Conservation (phyloP, 352 stramenopile genomes). For the Phytopythium sindhum region DNA sequence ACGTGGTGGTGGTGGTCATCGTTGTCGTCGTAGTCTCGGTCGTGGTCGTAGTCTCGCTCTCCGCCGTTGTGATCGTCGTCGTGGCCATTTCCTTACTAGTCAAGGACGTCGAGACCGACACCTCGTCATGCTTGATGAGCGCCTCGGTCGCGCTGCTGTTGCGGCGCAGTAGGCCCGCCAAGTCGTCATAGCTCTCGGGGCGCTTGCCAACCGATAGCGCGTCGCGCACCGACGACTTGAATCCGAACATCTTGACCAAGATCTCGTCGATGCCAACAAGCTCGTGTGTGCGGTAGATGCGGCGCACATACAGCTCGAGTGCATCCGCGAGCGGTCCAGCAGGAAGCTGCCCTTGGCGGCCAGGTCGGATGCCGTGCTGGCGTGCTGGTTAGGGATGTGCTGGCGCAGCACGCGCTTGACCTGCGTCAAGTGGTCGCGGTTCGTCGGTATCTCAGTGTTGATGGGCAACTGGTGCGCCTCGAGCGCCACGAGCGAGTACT, state of each 20-base stretch:
- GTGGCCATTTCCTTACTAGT: constrained; percentile 1
- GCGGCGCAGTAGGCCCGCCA: constrained; percentile 64
- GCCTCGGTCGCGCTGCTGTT: constrained; percentile 45
- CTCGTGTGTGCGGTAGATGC: constrained; percentile 86
- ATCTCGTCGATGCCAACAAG: constrained; percentile 79
- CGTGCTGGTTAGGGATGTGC: constrained; percentile 46
- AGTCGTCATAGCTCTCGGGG: constrained; percentile 81
- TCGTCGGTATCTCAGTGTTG: constrained; percentile 95
- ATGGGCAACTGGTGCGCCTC: constrained; percentile 95
- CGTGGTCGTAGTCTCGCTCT: constrained; percentile 39
- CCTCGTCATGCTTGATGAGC: constrained; percentile 22
- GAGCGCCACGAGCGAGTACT: constrained; percentile 93
- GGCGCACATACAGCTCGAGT: constrained; percentile 81
- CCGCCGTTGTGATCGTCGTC: constrained; percentile 23
- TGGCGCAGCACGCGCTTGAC: constrained; percentile 70
- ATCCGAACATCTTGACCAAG: constrained; percentile 85
- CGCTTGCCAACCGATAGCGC: constrained; percentile 69
- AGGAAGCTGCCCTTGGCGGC: constrained; percentile 52
- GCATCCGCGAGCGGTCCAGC: constrained; percentile 74
- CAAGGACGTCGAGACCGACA: constrained; percentile 8
- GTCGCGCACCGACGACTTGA: constrained; percentile 79
- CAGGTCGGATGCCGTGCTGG: constrained; percentile 37
- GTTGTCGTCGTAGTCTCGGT: constrained; percentile 23
- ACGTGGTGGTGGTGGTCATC: constrained; percentile 16
- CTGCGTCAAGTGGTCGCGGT: constrained; percentile 86